A percentile compares a stretch with the other conserved stretches of the same genome.
phyloP scores from a whole-genome alignment of 352 stramenopile genomes.

The Phytophthora fragariae region DNA sequence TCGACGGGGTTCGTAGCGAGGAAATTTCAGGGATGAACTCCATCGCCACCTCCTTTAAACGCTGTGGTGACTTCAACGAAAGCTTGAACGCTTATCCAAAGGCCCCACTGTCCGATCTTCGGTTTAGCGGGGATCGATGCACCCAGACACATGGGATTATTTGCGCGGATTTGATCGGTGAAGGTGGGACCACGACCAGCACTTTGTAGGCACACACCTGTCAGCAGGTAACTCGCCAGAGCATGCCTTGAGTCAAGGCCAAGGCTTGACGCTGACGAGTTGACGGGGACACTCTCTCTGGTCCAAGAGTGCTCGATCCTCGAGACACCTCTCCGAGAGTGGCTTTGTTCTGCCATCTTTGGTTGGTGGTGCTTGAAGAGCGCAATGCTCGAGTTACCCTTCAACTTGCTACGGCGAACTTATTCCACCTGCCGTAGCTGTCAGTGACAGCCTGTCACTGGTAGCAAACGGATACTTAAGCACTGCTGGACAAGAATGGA shows the following conservation, averaged over 20 bases:
- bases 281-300: background rate
- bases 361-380: slow-evolving; percentile 19
- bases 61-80: slow-evolving; percentile 12
- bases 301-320: background rate
- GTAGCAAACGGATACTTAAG: background rate
- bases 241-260: background rate
- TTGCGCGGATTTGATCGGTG: slow-evolving; percentile 33
- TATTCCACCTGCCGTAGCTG: background rate
- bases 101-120: slow-evolving; percentile 20
- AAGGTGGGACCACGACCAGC: slow-evolving; percentile 17
- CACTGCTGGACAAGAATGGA: slow-evolving; percentile 1
- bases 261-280: no score
- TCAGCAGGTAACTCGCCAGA: slow-evolving; percentile 1
- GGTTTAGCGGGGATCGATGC: slow-evolving; percentile 22
- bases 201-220: slow-evolving; percentile 10
- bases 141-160: slow-evolving; percentile 40
- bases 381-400: background rate
- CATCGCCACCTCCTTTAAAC: background rate
- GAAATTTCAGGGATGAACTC: background rate
- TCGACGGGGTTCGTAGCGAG: background rate
- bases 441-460: no score
- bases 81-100: background rate
- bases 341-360: slow-evolving; percentile 4
- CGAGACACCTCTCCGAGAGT: background rate
- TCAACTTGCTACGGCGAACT: background rate